Base-by-base conservation (phyloP, 1,139 yeast species). In the Blastobotrys elegans region DNA sequence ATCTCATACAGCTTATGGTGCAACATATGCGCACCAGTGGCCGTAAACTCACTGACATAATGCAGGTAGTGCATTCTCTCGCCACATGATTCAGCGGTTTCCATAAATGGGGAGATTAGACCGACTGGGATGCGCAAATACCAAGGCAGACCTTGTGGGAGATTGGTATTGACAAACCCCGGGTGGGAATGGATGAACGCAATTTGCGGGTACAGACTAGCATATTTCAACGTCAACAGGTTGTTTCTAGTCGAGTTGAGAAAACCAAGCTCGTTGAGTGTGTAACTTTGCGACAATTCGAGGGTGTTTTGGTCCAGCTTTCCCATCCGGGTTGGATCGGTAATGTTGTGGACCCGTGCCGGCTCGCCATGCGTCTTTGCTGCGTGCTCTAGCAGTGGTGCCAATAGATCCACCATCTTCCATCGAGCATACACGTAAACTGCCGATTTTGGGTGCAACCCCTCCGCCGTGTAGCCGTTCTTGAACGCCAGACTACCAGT, bases 361-460 rank as follows among this genome's bases (percentile, higher is more conserved):
- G 58, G 56, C 41, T 59, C 63, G 14, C 51, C 54, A n/a, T n/a
- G n/a, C n/a, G 24, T 33, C 10, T 56, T 55, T 8, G 54, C 57
- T n/a, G 66, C 63, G 13, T 48, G 47, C 18, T 51, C 46, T 14
- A 64, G 44, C 39, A 62, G 50, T 10, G 64, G 60, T 22, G 57
- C 18, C 41, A 64, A 50, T 20, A 51, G 52, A 2, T 48, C 44
- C 8, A 54, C 53, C 16, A 59, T 47, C 20, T 56, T 47, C 66
- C 61, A 57, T 22, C 68, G 55, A 2, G 59, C 53, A 46, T 64
- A 62, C 49, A 61, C 63, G 33, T 55, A 53, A 8, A 60, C 44
- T 7, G 62, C 54, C 52, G 61, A 41, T 42, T 56, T 58, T 29
- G 37, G 30, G 29, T 62, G 66, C 4, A 58, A 27, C 1, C 67